Evolutionary conservation across 805 yeast species (phyloP).

Genomic region (Wickerhamomyces subpelliculosus): DNA sequence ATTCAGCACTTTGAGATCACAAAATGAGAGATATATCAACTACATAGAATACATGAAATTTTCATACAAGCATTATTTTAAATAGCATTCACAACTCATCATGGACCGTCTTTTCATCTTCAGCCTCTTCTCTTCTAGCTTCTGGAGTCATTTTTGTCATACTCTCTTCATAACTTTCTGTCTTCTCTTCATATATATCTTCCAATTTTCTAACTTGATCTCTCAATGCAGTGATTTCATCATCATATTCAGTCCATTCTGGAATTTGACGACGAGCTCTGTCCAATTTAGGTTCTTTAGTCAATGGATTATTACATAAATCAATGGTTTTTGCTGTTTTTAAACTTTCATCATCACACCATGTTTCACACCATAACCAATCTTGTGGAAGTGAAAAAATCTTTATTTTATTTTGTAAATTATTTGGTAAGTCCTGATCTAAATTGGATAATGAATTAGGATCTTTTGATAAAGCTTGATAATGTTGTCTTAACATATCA

Average conservation of each 20-base stretch:
- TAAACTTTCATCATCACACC: conserved; percentile 69
- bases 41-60: no score
- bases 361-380: conserved; percentile 92
- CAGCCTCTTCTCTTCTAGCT: neutral
- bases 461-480: conserved; percentile 75
- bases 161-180: neutral
- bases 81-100: neutral
- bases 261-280: conserved; percentile 71
- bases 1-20: no score
- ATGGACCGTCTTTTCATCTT: neutral
- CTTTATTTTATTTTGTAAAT: conserved; percentile 59
- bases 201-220: conserved; percentile 7
- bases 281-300: conserved; percentile 72
- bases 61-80: no score
- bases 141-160: neutral
- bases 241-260: conserved; percentile 68
- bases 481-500: conserved; percentile 73
- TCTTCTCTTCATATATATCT: neutral
- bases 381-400: conserved; percentile 72
- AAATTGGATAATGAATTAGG: conserved; percentile 72
- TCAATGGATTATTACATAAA: conserved; percentile 75
- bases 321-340: conserved; percentile 71
- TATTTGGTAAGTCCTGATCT: conserved; percentile 93
- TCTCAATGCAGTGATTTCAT: conserved; percentile 35
- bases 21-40: no score